Evolutionary conservation across 179 eudicot genomes (phyloP), one percentile per base, ranked within the genome.

Genomic region (Silene coronaria): DNA sequence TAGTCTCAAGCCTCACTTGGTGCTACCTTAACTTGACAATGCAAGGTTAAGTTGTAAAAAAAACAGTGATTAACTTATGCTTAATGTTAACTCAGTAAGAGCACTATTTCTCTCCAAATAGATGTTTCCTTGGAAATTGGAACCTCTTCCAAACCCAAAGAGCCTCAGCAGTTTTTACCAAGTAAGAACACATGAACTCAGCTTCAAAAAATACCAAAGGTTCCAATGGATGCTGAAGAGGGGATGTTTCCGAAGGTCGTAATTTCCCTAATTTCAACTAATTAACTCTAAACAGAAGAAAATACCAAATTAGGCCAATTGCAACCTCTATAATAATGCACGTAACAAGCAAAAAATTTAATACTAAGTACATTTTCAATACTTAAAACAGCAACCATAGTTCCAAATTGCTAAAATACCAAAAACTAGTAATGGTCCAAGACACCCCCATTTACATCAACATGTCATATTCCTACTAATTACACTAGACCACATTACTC

Each of bases 391-490:
- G 27, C 23, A 59, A 59, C 63, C 12, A 59, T 19, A 21, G 63
- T 7, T 21, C 24, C 27, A 59, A 59, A 19, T 59, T 59, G 27
- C 28, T 27, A 48, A 16, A 46, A 48, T 13, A 53, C 17, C 27
- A 71, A 71, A 23, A 71, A n/a, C 64, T 51, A 71, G 11, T 55
- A 34, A 68, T 68, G 72, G 72, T 68, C 72, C 72, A 66, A 66
- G 2, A n/a, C 14, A 67, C 55, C 53, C 55, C 53, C 21, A 67
- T 42, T 36, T 22, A 28, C 28, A 48, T 8, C 3, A 17, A 23
- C 13, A 27, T 24, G 60, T 70, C 73, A 48, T 17, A 23, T 14
- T 66, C 22, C 60, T 51, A 42, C 57, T 28, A 67, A 27, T 42
- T 67, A 9, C 4, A 67, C 38, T 14, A 34, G 14, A 34, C 24